Conservation (phyloP, 495 filamentous ascomycete species). For the Delitschia confertaspora region DNA sequence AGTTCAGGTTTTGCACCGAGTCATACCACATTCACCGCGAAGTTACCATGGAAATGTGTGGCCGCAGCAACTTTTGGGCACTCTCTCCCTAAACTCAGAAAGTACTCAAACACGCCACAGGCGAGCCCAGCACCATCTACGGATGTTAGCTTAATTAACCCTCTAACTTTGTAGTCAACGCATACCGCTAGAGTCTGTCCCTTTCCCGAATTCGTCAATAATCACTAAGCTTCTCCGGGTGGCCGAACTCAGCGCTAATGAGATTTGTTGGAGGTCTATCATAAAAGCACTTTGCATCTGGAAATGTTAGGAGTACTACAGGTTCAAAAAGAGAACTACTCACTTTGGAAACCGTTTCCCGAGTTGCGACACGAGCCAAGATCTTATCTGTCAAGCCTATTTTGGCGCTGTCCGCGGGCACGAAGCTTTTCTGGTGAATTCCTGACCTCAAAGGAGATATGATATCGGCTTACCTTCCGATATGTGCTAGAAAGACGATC, state of each 20-base stretch:
- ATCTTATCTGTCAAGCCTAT: conserved; percentile 93
- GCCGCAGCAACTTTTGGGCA: conserved; percentile 76
- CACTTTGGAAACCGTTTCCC: conserved; percentile 72
- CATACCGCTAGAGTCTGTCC: conserved; percentile 61
- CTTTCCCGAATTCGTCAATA: conserved; percentile 95
- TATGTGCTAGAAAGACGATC: conserved; percentile 87
- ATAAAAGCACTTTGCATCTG: conserved; percentile 85
- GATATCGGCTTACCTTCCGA: conserved; percentile 52
- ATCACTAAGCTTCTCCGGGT: conserved; percentile 72
- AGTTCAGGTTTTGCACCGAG: not conserved
- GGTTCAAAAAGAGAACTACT: not conserved
- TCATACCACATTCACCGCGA: too few species aligned
- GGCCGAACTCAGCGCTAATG: conserved; percentile 65
- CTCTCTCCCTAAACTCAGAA: conserved; percentile 51
- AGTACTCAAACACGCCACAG: conserved; percentile 68
- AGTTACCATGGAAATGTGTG: conserved; percentile 71
- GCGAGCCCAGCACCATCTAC: conserved; percentile 79
- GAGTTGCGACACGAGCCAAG: conserved; percentile 75
- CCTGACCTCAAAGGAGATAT: not conserved
- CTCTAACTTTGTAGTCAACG: too few species aligned
- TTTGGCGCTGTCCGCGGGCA: conserved; percentile 68
- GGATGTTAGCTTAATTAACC: conserved; percentile 2
- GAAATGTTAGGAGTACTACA: not conserved
- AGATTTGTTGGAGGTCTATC: conserved; percentile 84
- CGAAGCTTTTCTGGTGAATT: conserved; percentile 46